phyloP scores from a whole-genome alignment of 768 basidiomycete genomes.

The Stropharia rugosoannulata region DNA sequence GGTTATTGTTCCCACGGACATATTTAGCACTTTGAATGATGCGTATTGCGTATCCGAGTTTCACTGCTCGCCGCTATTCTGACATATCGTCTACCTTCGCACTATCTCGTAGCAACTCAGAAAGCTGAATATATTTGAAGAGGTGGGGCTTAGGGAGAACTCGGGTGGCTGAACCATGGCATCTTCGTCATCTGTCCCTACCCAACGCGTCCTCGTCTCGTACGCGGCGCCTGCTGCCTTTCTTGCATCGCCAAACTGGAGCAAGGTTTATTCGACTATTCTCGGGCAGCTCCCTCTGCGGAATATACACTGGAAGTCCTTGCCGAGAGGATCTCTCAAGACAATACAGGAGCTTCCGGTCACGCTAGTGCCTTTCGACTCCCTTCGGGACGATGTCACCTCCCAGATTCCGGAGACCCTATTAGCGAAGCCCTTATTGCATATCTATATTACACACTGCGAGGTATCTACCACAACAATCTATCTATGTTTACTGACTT shows the following conservation, averaged over 20 bases:
- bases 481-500: not conserved
- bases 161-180: conserved; percentile 12
- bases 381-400: conserved; percentile 67
- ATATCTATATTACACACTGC: conserved; percentile 84
- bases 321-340: conserved; percentile 65
- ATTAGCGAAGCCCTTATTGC: conserved; percentile 84
- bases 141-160: conserved; percentile 1
- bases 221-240: conserved; percentile 65
- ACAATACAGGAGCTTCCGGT: conserved; percentile 91
- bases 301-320: conserved; percentile 91
- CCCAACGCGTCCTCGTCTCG: conserved; percentile 61
- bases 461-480: conserved; percentile 55
- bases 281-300: conserved; percentile 78
- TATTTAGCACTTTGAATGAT: conserved; percentile 9
- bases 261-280: conserved; percentile 63
- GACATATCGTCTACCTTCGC: not conserved
- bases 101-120: not conserved
- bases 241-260: conserved; percentile 72
- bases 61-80: not conserved
- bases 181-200: conserved; percentile 22
- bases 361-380: conserved; percentile 65
- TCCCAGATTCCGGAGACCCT: conserved; percentile 77
- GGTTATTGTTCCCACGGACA: conserved; percentile 20
- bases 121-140: not conserved
- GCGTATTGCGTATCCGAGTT: conserved; percentile 2